Evolutionary conservation across 257 asterid species (phyloP), one percentile per base, ranked within the genome.

Genomic region (Salvia hispanica): DNA sequence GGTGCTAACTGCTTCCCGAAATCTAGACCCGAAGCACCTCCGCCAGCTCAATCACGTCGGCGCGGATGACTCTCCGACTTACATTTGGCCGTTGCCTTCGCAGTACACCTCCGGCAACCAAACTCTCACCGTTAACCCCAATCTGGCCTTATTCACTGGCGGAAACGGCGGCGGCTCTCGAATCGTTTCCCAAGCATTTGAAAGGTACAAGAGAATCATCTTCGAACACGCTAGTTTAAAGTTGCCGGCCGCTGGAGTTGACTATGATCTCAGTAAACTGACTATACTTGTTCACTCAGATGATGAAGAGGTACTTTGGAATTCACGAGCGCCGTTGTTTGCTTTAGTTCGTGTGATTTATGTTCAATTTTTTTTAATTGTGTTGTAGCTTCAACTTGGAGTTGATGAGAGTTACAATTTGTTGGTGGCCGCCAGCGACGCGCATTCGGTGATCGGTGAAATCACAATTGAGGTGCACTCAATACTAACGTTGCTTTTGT

Each of bases 371-470:
- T 34, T 34, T 40, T 66, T 25, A 25, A 4, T 53, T 36, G 44
- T 51, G 15, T 66, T 75, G 67, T 67, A 92, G 97, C 83, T 92
- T 68, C 87, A 86, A 75, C 94, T 92, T 61, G 98, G 96, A 56
- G 86, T 84, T 48, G 98, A 92, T 59, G 98, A 92, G 86, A 92
- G 93, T 81, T 92, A 92, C 72, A 73, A 97, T 15, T 75, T 90
- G 74, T 74, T 83, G 73, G 94, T 86, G 81, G 82, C 86, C 3
- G 82, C 77, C 66, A 67, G 65, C 12, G 83, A 83, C 21, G 85
- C 67, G 55, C 82, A 59, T 36, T 92, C 98, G 3, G 78, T 92
- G 55, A 72, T 88, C 37, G 93, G 85, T 15, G 91, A 71, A 15
- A 74, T 80, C 57, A 83, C 87, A 2, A 86, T 92, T 64, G 97